These are phyloP conservation scores for Peterozyma xylosa DNA, from an alignment of 805 yeast genomes.

Conservation along the genomic window DNA sequence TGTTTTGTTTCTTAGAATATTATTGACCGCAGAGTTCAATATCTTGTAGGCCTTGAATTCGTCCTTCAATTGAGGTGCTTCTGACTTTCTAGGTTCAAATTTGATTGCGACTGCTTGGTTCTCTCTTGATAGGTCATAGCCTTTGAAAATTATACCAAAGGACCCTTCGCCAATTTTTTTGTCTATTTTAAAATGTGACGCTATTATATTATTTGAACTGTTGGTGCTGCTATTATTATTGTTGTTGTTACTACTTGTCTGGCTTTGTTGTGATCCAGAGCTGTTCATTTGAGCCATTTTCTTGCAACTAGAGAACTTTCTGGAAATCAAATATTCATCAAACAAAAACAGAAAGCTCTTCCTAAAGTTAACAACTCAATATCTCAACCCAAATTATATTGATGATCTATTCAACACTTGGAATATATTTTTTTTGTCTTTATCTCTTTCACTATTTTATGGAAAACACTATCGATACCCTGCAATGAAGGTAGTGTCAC, in stretches of 20 bases:
- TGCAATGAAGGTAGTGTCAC: no score
- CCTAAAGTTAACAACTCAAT: no score
- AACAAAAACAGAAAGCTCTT: no score
- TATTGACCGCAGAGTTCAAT: slow-evolving; percentile 44
- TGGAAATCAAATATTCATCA: no score
- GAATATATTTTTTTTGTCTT: no score
- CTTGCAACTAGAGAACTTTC: no score
- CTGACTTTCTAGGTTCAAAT: slow-evolving; percentile 74
- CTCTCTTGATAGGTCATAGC: slow-evolving; percentile 62
- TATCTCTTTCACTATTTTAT: no score
- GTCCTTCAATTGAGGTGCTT: slow-evolving; percentile 78
- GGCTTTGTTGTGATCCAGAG: neutral
- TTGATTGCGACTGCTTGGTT: slow-evolving; percentile 63
- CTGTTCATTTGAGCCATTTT: neutral
- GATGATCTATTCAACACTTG: no score
- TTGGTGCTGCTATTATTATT: neutral
- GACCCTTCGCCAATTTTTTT: slow-evolving; percentile 86
- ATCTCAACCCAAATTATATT: no score
- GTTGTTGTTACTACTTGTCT: slow-evolving; percentile 1
- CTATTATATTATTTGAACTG: slow-evolving; percentile 24
- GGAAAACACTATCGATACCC: no score
- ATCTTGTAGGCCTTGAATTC: slow-evolving; percentile 75
- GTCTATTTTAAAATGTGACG: slow-evolving; percentile 70
- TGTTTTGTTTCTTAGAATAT: slow-evolving; percentile 13
- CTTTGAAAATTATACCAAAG: slow-evolving; percentile 80